phyloP scores from a whole-genome alignment of 352 stramenopile species.

The Globisporangium uncinulatum region DNA sequence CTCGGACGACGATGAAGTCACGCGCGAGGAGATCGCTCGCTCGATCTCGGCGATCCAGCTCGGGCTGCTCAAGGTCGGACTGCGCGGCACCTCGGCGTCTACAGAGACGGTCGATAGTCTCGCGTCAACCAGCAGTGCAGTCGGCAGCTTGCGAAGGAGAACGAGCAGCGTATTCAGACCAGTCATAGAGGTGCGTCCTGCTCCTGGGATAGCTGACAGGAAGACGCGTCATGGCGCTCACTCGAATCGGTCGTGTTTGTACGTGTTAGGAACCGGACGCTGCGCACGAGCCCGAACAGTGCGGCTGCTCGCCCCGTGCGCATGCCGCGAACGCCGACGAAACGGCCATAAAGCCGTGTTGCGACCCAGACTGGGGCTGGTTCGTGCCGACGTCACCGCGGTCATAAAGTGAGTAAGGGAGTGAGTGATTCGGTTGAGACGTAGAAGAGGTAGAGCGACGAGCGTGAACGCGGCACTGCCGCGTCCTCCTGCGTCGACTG shows the following conservation, averaged over 20 bases:
- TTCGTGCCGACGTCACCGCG: slow-evolving; percentile 42
- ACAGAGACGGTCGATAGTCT: slow-evolving; percentile 22
- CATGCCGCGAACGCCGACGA: slow-evolving; percentile 16
- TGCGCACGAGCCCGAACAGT: slow-evolving; percentile 13
- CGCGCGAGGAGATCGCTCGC: slow-evolving; percentile 39
- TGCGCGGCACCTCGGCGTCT: slow-evolving; percentile 10
- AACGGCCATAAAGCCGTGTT: slow-evolving; percentile 21
- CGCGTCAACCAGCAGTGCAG: slow-evolving; percentile 21
- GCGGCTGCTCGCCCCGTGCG: slow-evolving; percentile 9
- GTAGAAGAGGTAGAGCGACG: too few species aligned
- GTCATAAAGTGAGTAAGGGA: too few species aligned
- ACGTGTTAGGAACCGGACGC: slow-evolving; percentile 1
- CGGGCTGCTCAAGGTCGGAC: slow-evolving; percentile 25
- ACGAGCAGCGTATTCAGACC: slow-evolving; percentile 40
- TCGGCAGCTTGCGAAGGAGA: slow-evolving; percentile 22
- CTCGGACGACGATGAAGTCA: slow-evolving; percentile 25
- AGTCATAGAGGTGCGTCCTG: slow-evolving; percentile 20
- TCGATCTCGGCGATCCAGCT: slow-evolving; percentile 45
- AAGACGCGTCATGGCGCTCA: not conserved
- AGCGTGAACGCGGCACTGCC: too few species aligned
- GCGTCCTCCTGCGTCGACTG: not conserved
- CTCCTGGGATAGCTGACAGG: not conserved
- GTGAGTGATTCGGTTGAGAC: not conserved
- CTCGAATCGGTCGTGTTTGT: not conserved
- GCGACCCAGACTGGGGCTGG: slow-evolving; percentile 61